phyloP scores from a whole-genome alignment of 2,329 filamentous ascomycete genomes.

The Ascosphaera pollenicola region DNA sequence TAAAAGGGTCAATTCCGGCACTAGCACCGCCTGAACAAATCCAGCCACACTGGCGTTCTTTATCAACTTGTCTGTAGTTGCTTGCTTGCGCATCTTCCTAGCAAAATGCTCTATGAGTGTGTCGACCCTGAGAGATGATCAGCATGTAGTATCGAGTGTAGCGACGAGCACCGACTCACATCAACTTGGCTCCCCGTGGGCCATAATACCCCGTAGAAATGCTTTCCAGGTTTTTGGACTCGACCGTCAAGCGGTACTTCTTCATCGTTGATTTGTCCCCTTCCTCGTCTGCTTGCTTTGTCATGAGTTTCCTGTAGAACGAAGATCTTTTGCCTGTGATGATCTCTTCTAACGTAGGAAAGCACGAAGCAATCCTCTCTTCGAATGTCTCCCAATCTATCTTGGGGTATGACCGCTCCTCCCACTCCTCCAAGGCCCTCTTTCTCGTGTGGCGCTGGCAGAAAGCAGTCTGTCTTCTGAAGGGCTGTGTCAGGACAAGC shows the following conservation, averaged over 20 bases:
- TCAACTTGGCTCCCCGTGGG: constrained; percentile 44
- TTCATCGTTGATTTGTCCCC: constrained; percentile 25
- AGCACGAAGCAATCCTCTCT: constrained; percentile 34
- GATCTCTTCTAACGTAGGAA: constrained; percentile 33
- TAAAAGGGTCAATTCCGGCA: constrained; percentile 41
- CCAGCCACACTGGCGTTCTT: constrained; percentile 42
- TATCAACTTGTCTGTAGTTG: constrained; percentile 42
- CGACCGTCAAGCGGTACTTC: constrained; percentile 29
- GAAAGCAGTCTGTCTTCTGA: constrained; percentile 33
- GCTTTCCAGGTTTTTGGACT: constrained; percentile 24
- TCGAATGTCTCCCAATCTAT: constrained; percentile 48
- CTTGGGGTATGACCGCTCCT: constrained; percentile 38
- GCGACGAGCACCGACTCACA: constrained; percentile 28
- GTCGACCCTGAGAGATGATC: constrained; percentile 21
- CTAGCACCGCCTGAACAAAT: constrained; percentile 53
- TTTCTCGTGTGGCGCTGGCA: constrained; percentile 39
- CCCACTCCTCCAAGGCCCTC: constrained; percentile 29
- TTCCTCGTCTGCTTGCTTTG: constrained; percentile 34
- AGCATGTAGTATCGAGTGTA: constrained; percentile 13
- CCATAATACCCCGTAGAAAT: constrained; percentile 70
- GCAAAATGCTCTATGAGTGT: constrained; percentile 40
- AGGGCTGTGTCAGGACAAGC: background rate
- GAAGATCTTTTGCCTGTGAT: constrained; percentile 24
- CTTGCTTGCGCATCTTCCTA: constrained; percentile 35
- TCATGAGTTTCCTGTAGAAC: constrained; percentile 37